Conservation (phyloP, 2,329 filamentous ascomycete species). For the Trichothecium roseum region DNA sequence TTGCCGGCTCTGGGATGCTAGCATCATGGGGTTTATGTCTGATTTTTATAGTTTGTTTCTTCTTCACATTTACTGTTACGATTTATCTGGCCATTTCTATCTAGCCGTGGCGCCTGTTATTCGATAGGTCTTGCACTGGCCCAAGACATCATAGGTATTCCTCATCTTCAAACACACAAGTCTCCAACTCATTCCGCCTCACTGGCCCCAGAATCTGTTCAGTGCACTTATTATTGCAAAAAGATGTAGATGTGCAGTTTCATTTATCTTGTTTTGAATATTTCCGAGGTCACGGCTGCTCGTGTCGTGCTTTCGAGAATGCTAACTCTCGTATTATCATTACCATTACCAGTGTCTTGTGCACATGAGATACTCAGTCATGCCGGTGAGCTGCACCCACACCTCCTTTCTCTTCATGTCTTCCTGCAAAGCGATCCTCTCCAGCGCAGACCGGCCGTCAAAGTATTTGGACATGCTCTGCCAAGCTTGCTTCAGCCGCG, state of each 20-base stretch:
- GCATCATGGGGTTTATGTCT: constrained; percentile 2
- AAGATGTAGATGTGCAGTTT: too few species aligned
- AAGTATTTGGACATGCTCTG: constrained; percentile 72
- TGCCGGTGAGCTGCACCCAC: constrained; percentile 53
- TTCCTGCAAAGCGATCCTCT: constrained; percentile 78
- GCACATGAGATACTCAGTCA: constrained; percentile 58
- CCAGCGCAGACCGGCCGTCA: constrained; percentile 74
- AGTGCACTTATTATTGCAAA: too few species aligned
- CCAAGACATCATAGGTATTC: too few species aligned
- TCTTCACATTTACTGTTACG: constrained; percentile 1
- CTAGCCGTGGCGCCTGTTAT: too few species aligned
- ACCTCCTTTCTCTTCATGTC: constrained; percentile 78
- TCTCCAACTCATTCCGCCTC: too few species aligned
- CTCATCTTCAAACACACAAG: too few species aligned
- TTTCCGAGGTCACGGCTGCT: too few species aligned
- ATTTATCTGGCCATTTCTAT: constrained; percentile 3
- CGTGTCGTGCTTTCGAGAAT: too few species aligned
- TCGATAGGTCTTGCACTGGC: too few species aligned
- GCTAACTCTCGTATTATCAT: too few species aligned
- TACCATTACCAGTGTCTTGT: constrained; percentile 55
- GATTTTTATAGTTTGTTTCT: neutral
- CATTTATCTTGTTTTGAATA: too few species aligned
- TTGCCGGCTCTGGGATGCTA: neutral
- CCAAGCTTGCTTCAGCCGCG: constrained; percentile 57
- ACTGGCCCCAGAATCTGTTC: too few species aligned